These are phyloP conservation scores for Catenaria anguillulae DNA, from an alignment of 371 early-diverging fungal genomes.

Conservation along the genomic window DNA sequence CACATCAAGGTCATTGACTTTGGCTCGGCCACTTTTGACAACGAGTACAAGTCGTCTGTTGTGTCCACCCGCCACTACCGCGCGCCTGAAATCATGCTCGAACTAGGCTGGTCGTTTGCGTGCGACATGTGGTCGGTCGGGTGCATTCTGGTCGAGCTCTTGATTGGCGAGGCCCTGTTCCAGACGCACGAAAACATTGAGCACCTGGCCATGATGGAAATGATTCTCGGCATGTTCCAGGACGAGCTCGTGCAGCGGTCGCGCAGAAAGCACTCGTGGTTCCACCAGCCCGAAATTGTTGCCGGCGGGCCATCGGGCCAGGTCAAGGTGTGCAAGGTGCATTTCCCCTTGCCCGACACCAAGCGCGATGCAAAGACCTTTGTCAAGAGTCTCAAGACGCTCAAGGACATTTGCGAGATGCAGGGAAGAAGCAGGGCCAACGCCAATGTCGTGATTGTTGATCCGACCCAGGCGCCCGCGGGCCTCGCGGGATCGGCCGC, in stretches of 20 bases:
- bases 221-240: slow-evolving; percentile 38
- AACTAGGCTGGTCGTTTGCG: slow-evolving; percentile 84
- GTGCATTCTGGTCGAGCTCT: slow-evolving; percentile 85
- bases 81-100: slow-evolving; percentile 91
- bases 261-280: slow-evolving; percentile 13
- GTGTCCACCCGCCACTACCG: slow-evolving; percentile 89
- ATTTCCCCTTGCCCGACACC: background rate
- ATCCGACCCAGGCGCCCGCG: background rate
- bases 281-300: slow-evolving; percentile 9
- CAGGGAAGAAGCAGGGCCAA: too few species aligned
- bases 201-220: slow-evolving; percentile 59
- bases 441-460: background rate
- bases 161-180: slow-evolving; percentile 88
- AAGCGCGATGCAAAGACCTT: background rate
- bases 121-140: slow-evolving; percentile 97
- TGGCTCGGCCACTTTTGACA: slow-evolving; percentile 86
- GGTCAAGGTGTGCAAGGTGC: background rate
- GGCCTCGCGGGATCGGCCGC: background rate
- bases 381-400: background rate
- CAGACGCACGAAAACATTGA: slow-evolving; percentile 76
- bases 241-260: slow-evolving; percentile 19
- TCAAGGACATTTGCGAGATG: background rate
- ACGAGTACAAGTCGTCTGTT: slow-evolving; percentile 77
- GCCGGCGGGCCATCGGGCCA: background rate
- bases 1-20: slow-evolving; percentile 87